Conservation (phyloP, 2,329 filamentous ascomycete species). For the Alternaria sp. region DNA sequence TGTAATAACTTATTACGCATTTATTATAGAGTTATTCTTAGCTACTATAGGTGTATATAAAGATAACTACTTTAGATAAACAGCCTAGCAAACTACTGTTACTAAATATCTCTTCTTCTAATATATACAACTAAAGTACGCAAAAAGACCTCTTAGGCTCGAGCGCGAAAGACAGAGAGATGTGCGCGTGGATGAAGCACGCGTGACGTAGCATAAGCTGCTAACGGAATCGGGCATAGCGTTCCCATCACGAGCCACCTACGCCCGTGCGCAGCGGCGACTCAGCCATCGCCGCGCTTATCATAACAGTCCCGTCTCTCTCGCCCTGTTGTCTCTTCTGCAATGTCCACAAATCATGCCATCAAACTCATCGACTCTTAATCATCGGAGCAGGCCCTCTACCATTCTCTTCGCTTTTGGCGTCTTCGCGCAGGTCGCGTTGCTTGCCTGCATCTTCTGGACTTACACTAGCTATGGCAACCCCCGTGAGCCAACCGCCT, state of each 20-base stretch:
- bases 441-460: constrained; percentile 22
- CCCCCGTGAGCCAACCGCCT: constrained; percentile 10
- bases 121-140: no score
- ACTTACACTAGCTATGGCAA: constrained; percentile 14
- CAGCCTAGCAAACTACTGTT: no score
- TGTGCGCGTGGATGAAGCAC: constrained; percentile 10
- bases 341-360: constrained; percentile 30
- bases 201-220: constrained; percentile 6
- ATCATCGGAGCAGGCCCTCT: constrained; percentile 19
- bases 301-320: constrained; percentile 16
- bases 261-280: constrained; percentile 24
- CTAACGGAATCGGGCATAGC: constrained; percentile 8
- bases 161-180: not conserved
- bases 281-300: constrained; percentile 21
- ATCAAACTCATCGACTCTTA: constrained; percentile 14
- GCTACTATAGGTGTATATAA: no score
- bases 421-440: constrained; percentile 31
- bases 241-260: constrained; percentile 15
- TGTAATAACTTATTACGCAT: no score
- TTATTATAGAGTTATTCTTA: no score
- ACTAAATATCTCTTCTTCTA: no score
- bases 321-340: constrained; percentile 12
- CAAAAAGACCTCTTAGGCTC: no score
- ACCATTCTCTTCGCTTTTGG: constrained; percentile 19
- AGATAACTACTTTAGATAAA: no score